A percentile compares a stretch with the other conserved stretches of the same genome.
phyloP scores from a whole-genome alignment of 257 asterid genomes.

The Schizonepeta tenuifolia region DNA sequence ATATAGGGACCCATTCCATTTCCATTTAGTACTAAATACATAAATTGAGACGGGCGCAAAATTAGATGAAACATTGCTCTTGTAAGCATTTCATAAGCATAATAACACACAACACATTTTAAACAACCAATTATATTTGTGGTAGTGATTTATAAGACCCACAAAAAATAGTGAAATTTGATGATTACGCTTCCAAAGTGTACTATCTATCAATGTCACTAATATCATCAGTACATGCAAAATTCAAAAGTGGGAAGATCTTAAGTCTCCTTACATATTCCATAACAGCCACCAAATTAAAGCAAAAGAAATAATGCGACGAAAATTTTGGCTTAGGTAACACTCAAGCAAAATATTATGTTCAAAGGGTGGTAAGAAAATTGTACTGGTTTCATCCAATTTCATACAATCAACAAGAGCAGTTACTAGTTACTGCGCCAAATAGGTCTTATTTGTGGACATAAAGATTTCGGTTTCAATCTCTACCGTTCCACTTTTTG shows the following conservation, averaged over 20 bases:
- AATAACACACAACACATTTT: not conserved
- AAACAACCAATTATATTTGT: not conserved
- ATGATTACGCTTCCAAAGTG: slow-evolving; percentile 21
- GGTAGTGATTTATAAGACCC: slow-evolving; percentile 21
- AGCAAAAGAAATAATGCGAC: not conserved
- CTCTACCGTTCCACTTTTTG: no score
- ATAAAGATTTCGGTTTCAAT: no score
- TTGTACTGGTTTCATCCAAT: no score
- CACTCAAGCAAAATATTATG: not conserved
- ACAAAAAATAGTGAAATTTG: not conserved
- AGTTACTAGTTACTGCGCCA: no score
- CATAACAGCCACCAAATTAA: slow-evolving; percentile 14
- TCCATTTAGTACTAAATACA: no score
- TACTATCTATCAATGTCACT: not conserved
- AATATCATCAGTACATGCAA: slow-evolving; percentile 23
- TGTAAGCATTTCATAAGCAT: slow-evolving; percentile 42
- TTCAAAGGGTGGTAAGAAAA: no score
- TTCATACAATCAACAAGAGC: no score
- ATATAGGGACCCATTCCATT: no score
- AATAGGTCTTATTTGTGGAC: no score
- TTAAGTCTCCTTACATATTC: not conserved
- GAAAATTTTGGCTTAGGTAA: not conserved
- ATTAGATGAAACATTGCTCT: slow-evolving; percentile 31
- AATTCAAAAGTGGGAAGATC: slow-evolving; percentile 30
- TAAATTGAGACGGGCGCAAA: no score